Conservation (phyloP, 2,329 filamentous ascomycete species). For the Diaporthe citriasiana region DNA sequence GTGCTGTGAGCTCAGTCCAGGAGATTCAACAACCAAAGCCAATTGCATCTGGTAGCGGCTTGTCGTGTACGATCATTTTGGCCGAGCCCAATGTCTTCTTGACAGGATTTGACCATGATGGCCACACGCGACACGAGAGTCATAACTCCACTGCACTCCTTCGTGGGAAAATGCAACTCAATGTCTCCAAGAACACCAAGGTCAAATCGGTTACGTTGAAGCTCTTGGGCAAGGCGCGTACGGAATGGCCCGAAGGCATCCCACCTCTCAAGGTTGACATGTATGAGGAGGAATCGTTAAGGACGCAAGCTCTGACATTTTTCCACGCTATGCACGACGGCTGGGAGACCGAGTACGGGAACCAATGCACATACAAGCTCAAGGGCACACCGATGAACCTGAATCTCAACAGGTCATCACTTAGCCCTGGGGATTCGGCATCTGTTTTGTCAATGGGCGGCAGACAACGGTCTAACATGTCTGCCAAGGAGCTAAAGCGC, state of each 20-base stretch:
- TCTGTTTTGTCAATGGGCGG: slow-evolving; percentile 51
- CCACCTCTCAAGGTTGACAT: slow-evolving; percentile 88
- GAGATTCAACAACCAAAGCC: slow-evolving; percentile 73
- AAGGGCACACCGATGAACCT: slow-evolving; percentile 56
- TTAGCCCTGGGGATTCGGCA: slow-evolving; percentile 49
- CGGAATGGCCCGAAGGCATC: slow-evolving; percentile 97
- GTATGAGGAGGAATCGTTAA: slow-evolving; percentile 85
- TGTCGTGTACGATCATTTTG: slow-evolving; percentile 80
- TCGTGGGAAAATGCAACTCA: slow-evolving; percentile 84
- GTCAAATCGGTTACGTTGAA: slow-evolving; percentile 92
- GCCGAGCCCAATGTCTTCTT: slow-evolving; percentile 87
- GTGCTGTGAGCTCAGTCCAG: slow-evolving; percentile 64
- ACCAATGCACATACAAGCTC: slow-evolving; percentile 70
- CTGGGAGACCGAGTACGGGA: slow-evolving; percentile 74
- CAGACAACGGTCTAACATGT: slow-evolving; percentile 51
- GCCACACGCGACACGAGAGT: slow-evolving; percentile 66
- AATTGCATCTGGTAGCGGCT: slow-evolving; percentile 82
- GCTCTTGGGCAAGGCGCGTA: slow-evolving; percentile 86
- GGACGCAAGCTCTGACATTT: slow-evolving; percentile 91
- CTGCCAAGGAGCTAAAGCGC: slow-evolving; percentile 70
- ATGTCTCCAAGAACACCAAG: slow-evolving; percentile 90
- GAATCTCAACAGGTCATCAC: slow-evolving; percentile 46
- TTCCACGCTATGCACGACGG: slow-evolving; percentile 82
- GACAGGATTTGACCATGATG: slow-evolving; percentile 82
- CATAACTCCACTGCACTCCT: slow-evolving; percentile 83